Conservation (phyloP, 2,329 filamentous ascomycete genomes). For the Pyrenophora graminea region DNA sequence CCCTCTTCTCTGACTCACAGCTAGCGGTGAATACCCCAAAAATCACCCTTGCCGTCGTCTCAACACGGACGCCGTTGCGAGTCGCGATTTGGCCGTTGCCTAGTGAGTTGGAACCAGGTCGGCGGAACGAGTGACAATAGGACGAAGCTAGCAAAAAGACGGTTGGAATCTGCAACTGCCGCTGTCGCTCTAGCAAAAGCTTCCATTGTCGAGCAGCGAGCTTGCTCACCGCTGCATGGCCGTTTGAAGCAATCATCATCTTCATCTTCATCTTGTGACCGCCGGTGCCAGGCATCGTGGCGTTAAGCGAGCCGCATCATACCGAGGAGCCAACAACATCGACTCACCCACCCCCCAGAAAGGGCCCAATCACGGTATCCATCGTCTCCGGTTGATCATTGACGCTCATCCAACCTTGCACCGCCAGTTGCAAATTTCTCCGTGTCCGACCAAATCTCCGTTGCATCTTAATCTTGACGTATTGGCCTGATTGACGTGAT, state of each 20-base stretch:
- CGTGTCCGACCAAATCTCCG: no score
- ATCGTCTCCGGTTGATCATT: constrained; percentile 1
- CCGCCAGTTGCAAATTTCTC: not conserved
- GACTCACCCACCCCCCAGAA: not conserved
- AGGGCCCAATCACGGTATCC: constrained; percentile 4
- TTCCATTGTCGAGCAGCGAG: not conserved
- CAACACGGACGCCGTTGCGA: constrained; percentile 14
- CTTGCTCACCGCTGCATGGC: constrained; percentile 4
- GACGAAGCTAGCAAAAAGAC: not conserved
- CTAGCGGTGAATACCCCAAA: constrained; percentile 16
- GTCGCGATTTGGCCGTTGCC: constrained; percentile 10
- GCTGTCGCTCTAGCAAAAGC: not conserved
- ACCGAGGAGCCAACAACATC: not conserved
- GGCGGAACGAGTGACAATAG: constrained; percentile 10
- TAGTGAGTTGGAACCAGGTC: constrained; percentile 16
- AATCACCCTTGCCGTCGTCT: constrained; percentile 2
- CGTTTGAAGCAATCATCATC: not conserved
- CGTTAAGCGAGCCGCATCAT: constrained; percentile 7
- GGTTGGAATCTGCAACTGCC: constrained; percentile 15
- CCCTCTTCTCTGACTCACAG: constrained; percentile 14
- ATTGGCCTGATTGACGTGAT: no score
- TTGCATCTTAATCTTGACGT: no score
- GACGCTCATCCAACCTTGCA: not conserved
- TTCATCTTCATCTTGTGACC: constrained; percentile 1
- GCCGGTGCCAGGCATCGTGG: constrained; percentile 6